phyloP scores from a whole-genome alignment of 306 rosid genomes.

The Lablab purpureus region DNA sequence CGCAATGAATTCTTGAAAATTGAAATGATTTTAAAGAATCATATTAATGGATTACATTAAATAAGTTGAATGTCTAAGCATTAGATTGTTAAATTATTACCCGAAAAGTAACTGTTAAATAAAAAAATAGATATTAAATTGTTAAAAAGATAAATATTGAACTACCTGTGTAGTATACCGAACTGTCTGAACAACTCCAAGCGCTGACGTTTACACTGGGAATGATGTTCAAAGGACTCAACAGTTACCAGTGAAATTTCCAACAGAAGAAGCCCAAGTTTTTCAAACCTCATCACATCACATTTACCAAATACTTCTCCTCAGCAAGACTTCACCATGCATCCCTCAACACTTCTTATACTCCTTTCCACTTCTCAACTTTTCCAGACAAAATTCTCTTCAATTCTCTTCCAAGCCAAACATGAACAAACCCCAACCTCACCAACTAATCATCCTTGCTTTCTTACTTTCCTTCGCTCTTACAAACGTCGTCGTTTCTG shows the following conservation, averaged over 20 bases:
- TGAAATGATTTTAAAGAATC: too few species aligned
- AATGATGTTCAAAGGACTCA: neutral
- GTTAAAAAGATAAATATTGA: neutral
- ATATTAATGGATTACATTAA: too few species aligned
- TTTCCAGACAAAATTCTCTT: neutral
- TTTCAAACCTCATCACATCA: slow-evolving; percentile 36
- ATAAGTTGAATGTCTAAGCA: too few species aligned
- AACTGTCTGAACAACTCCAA: neutral
- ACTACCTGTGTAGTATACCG: neutral
- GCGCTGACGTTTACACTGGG: neutral
- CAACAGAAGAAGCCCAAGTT: neutral
- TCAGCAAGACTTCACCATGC: neutral
- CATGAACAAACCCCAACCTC: slow-evolving; percentile 47
- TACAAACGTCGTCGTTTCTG: slow-evolving; percentile 39
- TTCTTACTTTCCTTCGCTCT: slow-evolving; percentile 30
- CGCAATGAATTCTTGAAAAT: too few species aligned
- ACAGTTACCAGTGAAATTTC: slow-evolving; percentile 10
- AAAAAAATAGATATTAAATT: too few species aligned
- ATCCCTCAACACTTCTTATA: slow-evolving; percentile 6
- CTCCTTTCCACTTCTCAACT: neutral
- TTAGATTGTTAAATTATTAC: too few species aligned
- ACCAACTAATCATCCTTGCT: neutral
- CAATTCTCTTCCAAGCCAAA: slow-evolving; percentile 24
- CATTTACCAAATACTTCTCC: neutral
- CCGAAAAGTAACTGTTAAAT: too few species aligned